Evolutionary conservation across 2,329 filamentous ascomycete species (phyloP).

Genomic region (Hypoxylon sp.): DNA sequence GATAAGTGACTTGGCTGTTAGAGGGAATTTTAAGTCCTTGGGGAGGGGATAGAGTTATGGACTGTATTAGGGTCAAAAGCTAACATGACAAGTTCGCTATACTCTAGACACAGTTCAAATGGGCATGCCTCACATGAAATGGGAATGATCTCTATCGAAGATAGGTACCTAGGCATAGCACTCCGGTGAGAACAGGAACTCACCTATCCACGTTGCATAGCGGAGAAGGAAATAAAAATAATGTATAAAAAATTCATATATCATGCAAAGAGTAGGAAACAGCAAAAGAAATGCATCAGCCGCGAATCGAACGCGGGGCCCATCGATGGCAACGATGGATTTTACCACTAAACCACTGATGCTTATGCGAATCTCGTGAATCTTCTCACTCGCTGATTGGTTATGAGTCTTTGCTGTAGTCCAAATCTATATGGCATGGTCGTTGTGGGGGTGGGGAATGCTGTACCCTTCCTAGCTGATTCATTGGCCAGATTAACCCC

Average conservation of each 20-base stretch:
- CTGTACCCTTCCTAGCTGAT: neutral
- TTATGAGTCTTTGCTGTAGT: neutral
- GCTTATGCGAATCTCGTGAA: too few species aligned
- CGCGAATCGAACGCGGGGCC: slow-evolving; percentile 62
- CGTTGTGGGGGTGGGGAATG: neutral
- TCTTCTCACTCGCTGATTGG: neutral
- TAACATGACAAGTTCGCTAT: neutral
- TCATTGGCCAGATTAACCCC: neutral
- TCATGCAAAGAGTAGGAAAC: neutral
- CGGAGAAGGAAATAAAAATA: too few species aligned
- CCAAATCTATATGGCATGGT: neutral
- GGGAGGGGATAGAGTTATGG: neutral
- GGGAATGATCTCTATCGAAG: too few species aligned
- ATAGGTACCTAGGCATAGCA: too few species aligned
- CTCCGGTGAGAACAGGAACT: too few species aligned
- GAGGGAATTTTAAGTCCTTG: neutral
- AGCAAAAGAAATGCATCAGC: slow-evolving; percentile 52
- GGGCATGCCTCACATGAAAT: too few species aligned
- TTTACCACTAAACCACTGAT: slow-evolving; percentile 66
- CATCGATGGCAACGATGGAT: slow-evolving; percentile 67
- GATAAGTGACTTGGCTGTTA: neutral
- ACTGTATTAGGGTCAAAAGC: neutral
- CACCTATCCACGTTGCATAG: too few species aligned
- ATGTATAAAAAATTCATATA: neutral
- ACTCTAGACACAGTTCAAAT: too few species aligned